Conservation (phyloP, 2,329 filamentous ascomycete genomes). For the Aspergillus japonicus region DNA sequence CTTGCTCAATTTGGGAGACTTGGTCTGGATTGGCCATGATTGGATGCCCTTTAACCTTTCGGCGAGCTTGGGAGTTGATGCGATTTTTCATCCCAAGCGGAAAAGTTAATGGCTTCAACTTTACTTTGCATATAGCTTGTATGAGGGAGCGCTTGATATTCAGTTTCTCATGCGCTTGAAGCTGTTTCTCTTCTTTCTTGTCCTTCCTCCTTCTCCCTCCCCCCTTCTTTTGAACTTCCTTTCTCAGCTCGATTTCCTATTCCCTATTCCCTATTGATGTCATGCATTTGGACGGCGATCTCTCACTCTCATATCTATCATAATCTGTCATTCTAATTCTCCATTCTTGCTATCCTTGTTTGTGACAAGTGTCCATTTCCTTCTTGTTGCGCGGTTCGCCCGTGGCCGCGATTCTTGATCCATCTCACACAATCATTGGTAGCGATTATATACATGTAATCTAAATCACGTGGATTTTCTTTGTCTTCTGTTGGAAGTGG, state of each 20-base stretch:
- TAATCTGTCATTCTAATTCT: background rate
- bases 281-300: slow-evolving; percentile 10
- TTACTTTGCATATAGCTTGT: slow-evolving; percentile 23
- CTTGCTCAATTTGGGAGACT: slow-evolving; percentile 12
- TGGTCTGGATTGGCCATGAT: slow-evolving; percentile 17
- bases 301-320: background rate
- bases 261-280: slow-evolving; percentile 5
- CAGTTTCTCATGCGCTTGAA: slow-evolving; percentile 15
- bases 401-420: background rate
- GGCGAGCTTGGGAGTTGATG: slow-evolving; percentile 16
- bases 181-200: slow-evolving; percentile 8
- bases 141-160: slow-evolving; percentile 21
- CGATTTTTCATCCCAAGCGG: slow-evolving; percentile 16
- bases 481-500: background rate
- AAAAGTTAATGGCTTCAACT: slow-evolving; percentile 23
- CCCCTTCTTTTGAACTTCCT: background rate
- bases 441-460: slow-evolving; percentile 7
- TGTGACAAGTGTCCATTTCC: background rate
- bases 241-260: background rate
- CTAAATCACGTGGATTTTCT: background rate
- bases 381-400: background rate
- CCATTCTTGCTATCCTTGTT: background rate
- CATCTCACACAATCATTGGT: slow-evolving; percentile 1
- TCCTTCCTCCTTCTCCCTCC: background rate
- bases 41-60: slow-evolving; percentile 6